These are phyloP conservation scores for Debaryomyces fabryi DNA, from an alignment of 1,139 yeast species.

Conservation along the genomic window DNA sequence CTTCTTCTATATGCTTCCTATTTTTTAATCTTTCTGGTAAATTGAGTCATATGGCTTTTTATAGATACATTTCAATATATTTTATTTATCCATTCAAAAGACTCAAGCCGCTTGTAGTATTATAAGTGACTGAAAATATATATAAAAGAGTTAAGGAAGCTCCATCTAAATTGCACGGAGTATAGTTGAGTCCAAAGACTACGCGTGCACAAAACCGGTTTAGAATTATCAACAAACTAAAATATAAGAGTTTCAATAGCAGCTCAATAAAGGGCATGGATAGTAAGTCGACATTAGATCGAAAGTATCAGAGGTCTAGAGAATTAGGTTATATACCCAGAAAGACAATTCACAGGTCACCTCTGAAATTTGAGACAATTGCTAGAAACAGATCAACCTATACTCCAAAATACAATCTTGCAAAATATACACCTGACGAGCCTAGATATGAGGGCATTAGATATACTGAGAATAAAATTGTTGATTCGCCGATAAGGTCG, in stretches of 20 bases:
- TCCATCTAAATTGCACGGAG: background rate
- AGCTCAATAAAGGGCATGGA: background rate
- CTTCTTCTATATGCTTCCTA: background rate
- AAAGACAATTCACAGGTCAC: slow-evolving; percentile 3
- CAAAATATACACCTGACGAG: background rate
- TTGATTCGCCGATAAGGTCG: slow-evolving; percentile 18
- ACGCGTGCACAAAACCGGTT: slow-evolving; percentile 1
- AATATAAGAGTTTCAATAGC: background rate
- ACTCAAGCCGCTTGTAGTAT: background rate
- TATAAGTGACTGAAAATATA: background rate
- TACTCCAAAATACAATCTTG: background rate
- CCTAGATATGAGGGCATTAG: background rate
- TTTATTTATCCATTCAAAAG: background rate
- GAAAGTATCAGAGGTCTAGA: slow-evolving; percentile 11
- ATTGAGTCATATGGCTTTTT: background rate
- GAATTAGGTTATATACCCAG: slow-evolving; percentile 10
- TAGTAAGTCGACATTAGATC: slow-evolving; percentile 9
- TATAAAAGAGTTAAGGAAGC: background rate
- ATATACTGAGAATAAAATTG: background rate
- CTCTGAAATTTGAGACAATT: slow-evolving; percentile 3
- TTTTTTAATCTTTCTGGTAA: background rate
- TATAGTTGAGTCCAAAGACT: background rate
- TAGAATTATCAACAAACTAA: background rate
- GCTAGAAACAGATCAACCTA: slow-evolving; percentile 1
- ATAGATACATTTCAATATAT: background rate